Conservation (phyloP, 2,329 filamentous ascomycete genomes). For the Cercospora citrullina region DNA sequence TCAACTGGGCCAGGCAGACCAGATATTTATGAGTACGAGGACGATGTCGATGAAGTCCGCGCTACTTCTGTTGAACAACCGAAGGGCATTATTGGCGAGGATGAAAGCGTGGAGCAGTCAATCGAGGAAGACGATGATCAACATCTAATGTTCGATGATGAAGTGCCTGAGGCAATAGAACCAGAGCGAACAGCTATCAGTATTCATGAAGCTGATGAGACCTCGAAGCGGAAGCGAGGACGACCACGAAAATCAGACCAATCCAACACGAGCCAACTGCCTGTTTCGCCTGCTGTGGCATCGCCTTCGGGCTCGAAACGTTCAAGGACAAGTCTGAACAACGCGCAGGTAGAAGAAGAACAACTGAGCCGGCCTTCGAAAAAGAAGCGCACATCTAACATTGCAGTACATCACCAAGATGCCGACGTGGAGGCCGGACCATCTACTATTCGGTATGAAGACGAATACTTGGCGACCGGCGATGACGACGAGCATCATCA, state of each 20-base stretch:
- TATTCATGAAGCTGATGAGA: constrained; percentile 15
- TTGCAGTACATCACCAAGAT: constrained; percentile 15
- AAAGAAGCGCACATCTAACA: constrained; percentile 25
- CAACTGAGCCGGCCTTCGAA: constrained; percentile 17
- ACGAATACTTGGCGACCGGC: constrained; percentile 18
- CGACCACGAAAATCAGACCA: constrained; percentile 27
- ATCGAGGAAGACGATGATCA: constrained; percentile 24
- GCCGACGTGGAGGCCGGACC: constrained; percentile 21
- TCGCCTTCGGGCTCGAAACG: constrained; percentile 23
- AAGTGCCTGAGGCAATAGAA: constrained; percentile 14
- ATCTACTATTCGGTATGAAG: constrained; percentile 18
- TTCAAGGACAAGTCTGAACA: constrained; percentile 21
- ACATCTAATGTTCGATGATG: constrained; percentile 23
- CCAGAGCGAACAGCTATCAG: constrained; percentile 20
- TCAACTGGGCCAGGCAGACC: constrained; percentile 28
- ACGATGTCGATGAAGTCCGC: constrained; percentile 17
- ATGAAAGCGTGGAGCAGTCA: constrained; percentile 26
- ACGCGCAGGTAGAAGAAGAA: constrained; percentile 15
- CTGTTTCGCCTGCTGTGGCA: constrained; percentile 4
- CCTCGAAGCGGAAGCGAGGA: constrained; percentile 20
- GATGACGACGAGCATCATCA: constrained; percentile 19
- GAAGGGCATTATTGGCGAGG: constrained; percentile 18
- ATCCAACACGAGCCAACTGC: constrained; percentile 23
- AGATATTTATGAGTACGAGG: constrained; percentile 29
- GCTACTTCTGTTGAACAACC: constrained; percentile 24